Percentiles rank a stretch among this genome's conserved stretches.
Evolutionary conservation across 1,284 basidiomycete genomes (phyloP).

Genomic region (Sparassis latifolia): DNA sequence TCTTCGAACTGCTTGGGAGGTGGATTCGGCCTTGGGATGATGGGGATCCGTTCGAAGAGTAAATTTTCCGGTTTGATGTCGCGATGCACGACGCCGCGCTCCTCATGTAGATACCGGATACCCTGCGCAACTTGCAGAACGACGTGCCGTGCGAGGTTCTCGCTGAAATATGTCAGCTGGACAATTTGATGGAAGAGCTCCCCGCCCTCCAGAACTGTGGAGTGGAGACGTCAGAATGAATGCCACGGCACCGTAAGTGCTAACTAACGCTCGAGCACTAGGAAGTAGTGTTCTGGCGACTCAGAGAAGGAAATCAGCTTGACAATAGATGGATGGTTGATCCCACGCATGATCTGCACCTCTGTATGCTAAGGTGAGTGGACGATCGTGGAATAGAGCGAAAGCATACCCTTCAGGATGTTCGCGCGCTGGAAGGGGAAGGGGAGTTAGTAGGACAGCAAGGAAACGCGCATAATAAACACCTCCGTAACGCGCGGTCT

Average conservation of each 20-base stretch:
- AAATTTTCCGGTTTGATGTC: conserved; percentile 99
- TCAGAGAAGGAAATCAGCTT: conserved; percentile 88
- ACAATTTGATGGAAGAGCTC: conserved; percentile 99
- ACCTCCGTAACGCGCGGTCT: conserved; percentile 96
- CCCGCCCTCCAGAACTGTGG: conserved; percentile 88
- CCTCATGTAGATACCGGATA: conserved; percentile 95
- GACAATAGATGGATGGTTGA: conserved; percentile 86
- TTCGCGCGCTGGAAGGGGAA: conserved; percentile 74
- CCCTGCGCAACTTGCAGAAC: conserved; percentile 96
- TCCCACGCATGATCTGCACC: conserved; percentile 99
- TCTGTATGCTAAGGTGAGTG: conserved; percentile 41
- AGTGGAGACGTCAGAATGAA: background rate
- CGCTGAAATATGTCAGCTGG: conserved; percentile 98
- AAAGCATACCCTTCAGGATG: conserved; percentile 81
- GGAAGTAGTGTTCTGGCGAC: conserved; percentile 89
- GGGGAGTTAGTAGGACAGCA: conserved; percentile 12
- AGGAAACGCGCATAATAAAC: conserved; percentile 28
- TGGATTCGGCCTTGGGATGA: conserved; percentile 80
- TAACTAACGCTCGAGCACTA: conserved; percentile 83
- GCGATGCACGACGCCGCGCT: conserved; percentile 95
- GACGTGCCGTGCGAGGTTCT: conserved; percentile 91
- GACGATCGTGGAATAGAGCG: too few relatives aligned
- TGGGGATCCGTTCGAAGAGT: conserved; percentile 90
- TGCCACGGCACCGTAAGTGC: background rate
- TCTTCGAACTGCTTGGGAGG: conserved; percentile 90